Evolutionary conservation across 768 basidiomycete species (phyloP), one percentile per base, ranked within the genome.

Genomic region (Cyclocybe cylindracea): DNA sequence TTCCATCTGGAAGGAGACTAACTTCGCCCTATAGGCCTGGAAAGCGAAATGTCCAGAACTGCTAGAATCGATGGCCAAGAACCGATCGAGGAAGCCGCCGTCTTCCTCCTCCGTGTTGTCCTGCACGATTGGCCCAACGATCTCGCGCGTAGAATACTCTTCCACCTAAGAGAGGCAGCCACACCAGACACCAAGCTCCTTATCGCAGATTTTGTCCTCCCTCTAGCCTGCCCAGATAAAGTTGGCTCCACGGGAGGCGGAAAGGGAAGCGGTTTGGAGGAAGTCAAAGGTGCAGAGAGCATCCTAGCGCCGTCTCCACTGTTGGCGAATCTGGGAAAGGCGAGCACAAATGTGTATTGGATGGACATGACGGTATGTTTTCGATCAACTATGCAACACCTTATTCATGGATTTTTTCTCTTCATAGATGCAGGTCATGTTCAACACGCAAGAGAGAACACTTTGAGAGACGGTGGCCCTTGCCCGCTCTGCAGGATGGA

Each of bases 81-180:
- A 60, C 78, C 78, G 2, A 61, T 73, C 46, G 65, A 60, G 50
- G 58, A 79, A 46, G 74, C 86, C 53, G 78, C 86, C 0, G 82
- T 89, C 5, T 92, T 85, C 62, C 72, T 91, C 33, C 71, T 90
- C 31, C 81, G 89, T 18, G 83, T 85, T 14, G 79, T 90, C 36
- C 72, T 88, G 33, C 89, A 92, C 58, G 89, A 92, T 60, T 91
- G 89, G 89, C 84, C 87, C 1, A 85, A 91, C 55, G 71, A 70
- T 1, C 77, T 70, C 56, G 82, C 80, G 16, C 70, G 74, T 31
- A 62, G 64, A 44, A 79, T 82, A 38, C 70, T 81, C 5, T 59
- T 77, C 13, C 66, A 68, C 1, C 66, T 80, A 33, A 68, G 79
- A 19, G 73, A 76, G 46, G 78, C 79, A 7, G 77, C 80, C 3